These are phyloP conservation scores for Trypanosoma melophagium DNA, from an alignment of 208 protist genomes.

Conservation along the genomic window DNA sequence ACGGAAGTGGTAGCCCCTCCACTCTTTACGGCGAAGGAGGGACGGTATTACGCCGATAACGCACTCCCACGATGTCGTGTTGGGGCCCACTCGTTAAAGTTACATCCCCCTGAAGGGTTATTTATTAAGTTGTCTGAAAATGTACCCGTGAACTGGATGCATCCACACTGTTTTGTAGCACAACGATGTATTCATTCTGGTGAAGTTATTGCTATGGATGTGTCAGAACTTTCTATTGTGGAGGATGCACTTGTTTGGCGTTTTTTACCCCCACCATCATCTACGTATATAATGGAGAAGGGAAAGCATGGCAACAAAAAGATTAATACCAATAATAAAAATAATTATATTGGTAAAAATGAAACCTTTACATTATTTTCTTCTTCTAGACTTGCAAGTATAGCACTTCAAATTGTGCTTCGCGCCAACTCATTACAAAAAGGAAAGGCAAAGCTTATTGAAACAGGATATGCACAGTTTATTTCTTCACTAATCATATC, in stretches of 20 bases:
- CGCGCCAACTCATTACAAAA: conserved; percentile 9
- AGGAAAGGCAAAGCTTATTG: not conserved
- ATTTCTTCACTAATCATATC: not conserved
- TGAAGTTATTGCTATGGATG: conserved; percentile 26
- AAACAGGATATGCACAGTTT: conserved; percentile 21
- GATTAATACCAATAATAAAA: not conserved
- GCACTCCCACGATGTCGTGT: conserved; percentile 17
- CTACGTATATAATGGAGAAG: not conserved
- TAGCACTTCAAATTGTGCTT: conserved; percentile 18
- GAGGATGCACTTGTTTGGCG: conserved; percentile 20
- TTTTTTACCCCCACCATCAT: conserved; percentile 15
- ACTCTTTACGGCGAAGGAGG: conserved; percentile 12
- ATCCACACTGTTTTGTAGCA: conserved; percentile 3
- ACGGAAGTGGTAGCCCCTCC: not conserved
- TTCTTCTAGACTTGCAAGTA: not conserved
- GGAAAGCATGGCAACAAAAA: not conserved
- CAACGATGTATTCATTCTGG: conserved; percentile 16
- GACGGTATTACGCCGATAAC: conserved; percentile 13
- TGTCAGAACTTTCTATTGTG: conserved; percentile 15
- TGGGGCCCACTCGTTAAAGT: conserved; percentile 5
- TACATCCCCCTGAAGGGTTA: conserved; percentile 4
- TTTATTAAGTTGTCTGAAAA: not conserved
- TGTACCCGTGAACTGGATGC: not conserved
- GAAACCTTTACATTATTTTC: no score
- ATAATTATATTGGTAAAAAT: no score